Evolutionary conservation across 805 yeast genomes (phyloP), one percentile per base, ranked within the genome.

Genomic region (Hanseniaspora lachancei): DNA sequence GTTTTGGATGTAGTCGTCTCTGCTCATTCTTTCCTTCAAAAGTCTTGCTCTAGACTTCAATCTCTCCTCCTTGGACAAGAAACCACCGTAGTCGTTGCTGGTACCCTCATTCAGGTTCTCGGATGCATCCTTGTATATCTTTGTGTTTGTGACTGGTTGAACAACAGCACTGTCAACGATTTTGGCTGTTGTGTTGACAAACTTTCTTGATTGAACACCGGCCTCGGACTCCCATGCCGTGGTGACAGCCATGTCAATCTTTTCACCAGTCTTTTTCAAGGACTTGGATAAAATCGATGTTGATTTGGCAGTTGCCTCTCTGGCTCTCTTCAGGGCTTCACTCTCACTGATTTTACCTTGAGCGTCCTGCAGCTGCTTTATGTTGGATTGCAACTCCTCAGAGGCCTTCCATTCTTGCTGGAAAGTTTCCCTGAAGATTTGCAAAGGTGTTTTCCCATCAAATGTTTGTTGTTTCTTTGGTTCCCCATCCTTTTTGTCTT

Each of bases 151-250:
- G 51, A 93, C 93, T 12, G 99, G 99, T 63, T 89, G 97, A 51
- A 86, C 79, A 36, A 85, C 88, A 57, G 77, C 79, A 69, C 85
- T 87, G 63, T 87, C 93, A n/a, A 91, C 82, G 15, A 77, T 81
- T 55, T 86, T 87, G 1, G 95, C 96, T 3, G 96, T 81, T 53
- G 78, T 77, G 57, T 76, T 77, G n/a, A 88, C 91, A 0, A 89
- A 88, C 46, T 80, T 76, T 64, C 97, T 78, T n/a, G 96, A 89
- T 49, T 83, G 84, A 67, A 83, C 81, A 58, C 95, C 93, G 44
- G 91, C 86, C 24, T 93, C 86, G 1, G 96, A 88, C 59, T 93
- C 96, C 98, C 98, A 93, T 0, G 97, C 96, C 58, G 82, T 84
- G 41, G 78, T 74, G 4, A 96, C 97, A 47, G 82, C 95, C 57